Evolutionary conservation across 1,284 basidiomycete species (phyloP).

Genomic region (Pseudozyma sp.): DNA sequence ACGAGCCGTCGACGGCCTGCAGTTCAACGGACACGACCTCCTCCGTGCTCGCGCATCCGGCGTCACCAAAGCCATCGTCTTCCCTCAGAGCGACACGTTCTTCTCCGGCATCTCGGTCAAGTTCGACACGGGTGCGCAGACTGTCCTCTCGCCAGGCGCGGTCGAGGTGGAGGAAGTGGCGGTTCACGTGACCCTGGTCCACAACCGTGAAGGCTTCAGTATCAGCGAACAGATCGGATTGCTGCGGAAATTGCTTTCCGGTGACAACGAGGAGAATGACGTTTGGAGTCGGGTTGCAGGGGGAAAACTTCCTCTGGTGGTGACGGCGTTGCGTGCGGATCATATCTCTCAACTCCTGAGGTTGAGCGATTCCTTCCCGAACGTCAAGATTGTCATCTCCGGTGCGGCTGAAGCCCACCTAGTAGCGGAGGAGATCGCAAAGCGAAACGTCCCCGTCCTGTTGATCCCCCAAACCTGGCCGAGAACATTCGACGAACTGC

Average conservation of each 20-base stretch:
- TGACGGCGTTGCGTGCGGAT: slow-evolving; percentile 79
- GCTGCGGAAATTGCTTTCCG: slow-evolving; percentile 75
- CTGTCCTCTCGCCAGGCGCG: slow-evolving; percentile 74
- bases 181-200: slow-evolving; percentile 77
- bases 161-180: slow-evolving; percentile 78
- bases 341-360: slow-evolving; percentile 80
- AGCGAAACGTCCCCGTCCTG: slow-evolving; percentile 78
- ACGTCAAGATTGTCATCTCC: slow-evolving; percentile 74
- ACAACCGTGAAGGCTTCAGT: slow-evolving; percentile 69
- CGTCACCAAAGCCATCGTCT: slow-evolving; percentile 75
- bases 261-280: slow-evolving; percentile 69
- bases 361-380: slow-evolving; percentile 79
- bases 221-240: slow-evolving; percentile 79
- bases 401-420: slow-evolving; percentile 82
- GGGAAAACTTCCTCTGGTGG: slow-evolving; percentile 77
- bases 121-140: slow-evolving; percentile 45
- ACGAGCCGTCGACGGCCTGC: slow-evolving; percentile 56
- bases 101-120: slow-evolving; percentile 72
- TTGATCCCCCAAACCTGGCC: slow-evolving; percentile 77
- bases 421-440: slow-evolving; percentile 76
- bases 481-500: slow-evolving; percentile 76
- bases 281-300: slow-evolving; percentile 44
- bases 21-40: slow-evolving; percentile 59
- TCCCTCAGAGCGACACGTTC: slow-evolving; percentile 69
- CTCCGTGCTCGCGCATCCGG: slow-evolving; percentile 70